Evolutionary conservation across 2,329 filamentous ascomycete genomes (phyloP).

Genomic region (Neonectria neomacrospora): DNA sequence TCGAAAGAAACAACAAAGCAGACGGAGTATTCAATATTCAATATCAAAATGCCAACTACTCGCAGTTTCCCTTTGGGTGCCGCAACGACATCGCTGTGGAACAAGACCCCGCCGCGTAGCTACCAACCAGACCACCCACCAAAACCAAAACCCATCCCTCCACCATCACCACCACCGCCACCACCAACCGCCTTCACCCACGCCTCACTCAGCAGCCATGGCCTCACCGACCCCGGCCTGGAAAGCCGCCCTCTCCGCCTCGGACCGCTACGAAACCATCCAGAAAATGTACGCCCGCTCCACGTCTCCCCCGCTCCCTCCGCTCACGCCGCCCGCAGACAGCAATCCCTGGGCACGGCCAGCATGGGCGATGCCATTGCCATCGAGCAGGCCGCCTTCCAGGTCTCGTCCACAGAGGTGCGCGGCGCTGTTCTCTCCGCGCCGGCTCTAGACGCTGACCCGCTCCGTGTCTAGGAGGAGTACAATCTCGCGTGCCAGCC

Average conservation of each 20-base stretch:
- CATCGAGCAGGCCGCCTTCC: constrained; percentile 73
- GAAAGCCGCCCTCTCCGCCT: constrained; percentile 64
- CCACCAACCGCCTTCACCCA: neutral
- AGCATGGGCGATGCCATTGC: constrained; percentile 64
- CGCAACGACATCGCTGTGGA: neutral
- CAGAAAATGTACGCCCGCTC: constrained; percentile 55
- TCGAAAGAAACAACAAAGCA: too few relatives aligned
- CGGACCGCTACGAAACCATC: constrained; percentile 71
- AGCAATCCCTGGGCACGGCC: constrained; percentile 44
- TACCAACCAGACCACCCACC: neutral
- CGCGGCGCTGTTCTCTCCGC: constrained; percentile 39
- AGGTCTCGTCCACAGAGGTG: constrained; percentile 68
- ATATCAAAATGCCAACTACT: too few relatives aligned
- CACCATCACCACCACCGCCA: constrained; percentile 1
- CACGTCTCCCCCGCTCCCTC: neutral
- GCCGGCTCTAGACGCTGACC: constrained; percentile 40
- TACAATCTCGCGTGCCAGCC: constrained; percentile 60
- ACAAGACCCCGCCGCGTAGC: neutral
- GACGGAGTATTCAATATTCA: too few relatives aligned
- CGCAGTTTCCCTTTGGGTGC: too few relatives aligned
- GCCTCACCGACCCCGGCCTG: constrained; percentile 52
- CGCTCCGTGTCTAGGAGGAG: constrained; percentile 57
- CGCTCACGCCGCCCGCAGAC: constrained; percentile 37
- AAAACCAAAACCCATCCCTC: neutral
- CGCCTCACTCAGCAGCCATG: constrained; percentile 20